Conservation (phyloP, 2,329 filamentous ascomycete species). For the Penicillium concentricum region DNA sequence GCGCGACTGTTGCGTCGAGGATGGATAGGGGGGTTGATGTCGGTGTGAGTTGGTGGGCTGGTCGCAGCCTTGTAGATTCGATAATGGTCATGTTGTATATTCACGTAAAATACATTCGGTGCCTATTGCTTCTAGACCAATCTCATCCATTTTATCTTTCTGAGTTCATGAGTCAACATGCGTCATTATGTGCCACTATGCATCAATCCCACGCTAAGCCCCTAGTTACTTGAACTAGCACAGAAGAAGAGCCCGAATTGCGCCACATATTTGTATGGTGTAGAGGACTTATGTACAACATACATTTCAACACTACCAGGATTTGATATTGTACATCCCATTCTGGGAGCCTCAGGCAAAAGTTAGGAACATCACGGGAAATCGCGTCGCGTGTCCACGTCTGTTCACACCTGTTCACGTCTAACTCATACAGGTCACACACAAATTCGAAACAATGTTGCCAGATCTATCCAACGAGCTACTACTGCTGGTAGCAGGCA, state of each 20-base stretch:
- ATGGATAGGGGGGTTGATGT: constrained; percentile 10
- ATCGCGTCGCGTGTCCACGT: not conserved
- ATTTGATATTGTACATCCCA: not conserved
- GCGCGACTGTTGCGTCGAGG: constrained; percentile 12
- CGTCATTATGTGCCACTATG: not conserved
- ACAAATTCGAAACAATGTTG: too few relatives aligned
- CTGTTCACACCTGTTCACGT: too few relatives aligned
- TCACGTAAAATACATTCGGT: not conserved
- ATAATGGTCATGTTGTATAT: not conserved
- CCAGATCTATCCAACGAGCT: too few relatives aligned
- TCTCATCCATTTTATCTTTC: not conserved
- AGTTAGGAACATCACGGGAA: not conserved
- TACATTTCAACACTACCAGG: too few relatives aligned
- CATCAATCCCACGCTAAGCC: not conserved
- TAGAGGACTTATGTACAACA: not conserved
- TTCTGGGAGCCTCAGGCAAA: not conserved
- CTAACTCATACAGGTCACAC: too few relatives aligned
- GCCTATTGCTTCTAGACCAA: not conserved
- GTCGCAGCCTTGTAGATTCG: not conserved
- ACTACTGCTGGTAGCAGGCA: too few relatives aligned
- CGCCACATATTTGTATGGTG: not conserved
- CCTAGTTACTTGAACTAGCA: not conserved
- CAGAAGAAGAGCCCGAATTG: not conserved
- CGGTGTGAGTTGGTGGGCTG: not conserved
- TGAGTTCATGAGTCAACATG: not conserved